Evolutionary conservation across 2,329 filamentous ascomycete genomes (phyloP).

Genomic region (Aspergillaceae sp.): DNA sequence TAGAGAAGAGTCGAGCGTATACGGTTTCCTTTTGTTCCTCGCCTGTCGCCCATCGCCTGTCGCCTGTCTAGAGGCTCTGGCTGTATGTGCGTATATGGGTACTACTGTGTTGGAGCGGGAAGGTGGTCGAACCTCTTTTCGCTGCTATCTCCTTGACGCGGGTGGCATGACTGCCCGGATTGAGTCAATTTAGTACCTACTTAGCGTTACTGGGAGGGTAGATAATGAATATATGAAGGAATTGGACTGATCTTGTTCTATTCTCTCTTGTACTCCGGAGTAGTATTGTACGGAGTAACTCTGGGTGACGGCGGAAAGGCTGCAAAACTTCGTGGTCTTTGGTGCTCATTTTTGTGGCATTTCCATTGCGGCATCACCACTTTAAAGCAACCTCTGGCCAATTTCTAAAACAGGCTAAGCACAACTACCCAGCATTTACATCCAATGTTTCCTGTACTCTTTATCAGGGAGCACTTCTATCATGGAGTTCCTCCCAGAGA

Average conservation of each 20-base stretch:
- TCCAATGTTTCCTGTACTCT: too few relatives aligned
- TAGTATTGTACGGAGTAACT: too few relatives aligned
- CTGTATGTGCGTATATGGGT: too few relatives aligned
- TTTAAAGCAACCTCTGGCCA: too few relatives aligned
- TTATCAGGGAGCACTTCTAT: too few relatives aligned
- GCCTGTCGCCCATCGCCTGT: slow-evolving; percentile 1
- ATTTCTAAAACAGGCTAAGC: too few relatives aligned
- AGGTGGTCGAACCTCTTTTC: not conserved
- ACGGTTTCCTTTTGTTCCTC: slow-evolving; percentile 13
- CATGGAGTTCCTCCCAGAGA: too few relatives aligned
- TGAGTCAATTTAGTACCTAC: slow-evolving; percentile 9
- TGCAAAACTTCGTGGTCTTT: too few relatives aligned
- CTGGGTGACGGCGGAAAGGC: too few relatives aligned
- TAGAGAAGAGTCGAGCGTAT: slow-evolving; percentile 18
- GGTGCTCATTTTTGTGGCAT: too few relatives aligned
- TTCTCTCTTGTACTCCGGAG: not conserved
- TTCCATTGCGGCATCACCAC: too few relatives aligned
- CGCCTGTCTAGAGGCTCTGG: not conserved
- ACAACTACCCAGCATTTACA: too few relatives aligned
- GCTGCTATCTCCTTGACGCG: slow-evolving; percentile 8
- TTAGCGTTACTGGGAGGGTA: slow-evolving; percentile 11
- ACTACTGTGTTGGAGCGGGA: not conserved
- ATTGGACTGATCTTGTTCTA: not conserved
- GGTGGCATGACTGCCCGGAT: slow-evolving; percentile 5
- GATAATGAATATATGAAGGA: slow-evolving; percentile 13